These are phyloP conservation scores for Phyllostachys edulis DNA, from an alignment of 176 grass and related monocot species.

Conservation along the genomic window DNA sequence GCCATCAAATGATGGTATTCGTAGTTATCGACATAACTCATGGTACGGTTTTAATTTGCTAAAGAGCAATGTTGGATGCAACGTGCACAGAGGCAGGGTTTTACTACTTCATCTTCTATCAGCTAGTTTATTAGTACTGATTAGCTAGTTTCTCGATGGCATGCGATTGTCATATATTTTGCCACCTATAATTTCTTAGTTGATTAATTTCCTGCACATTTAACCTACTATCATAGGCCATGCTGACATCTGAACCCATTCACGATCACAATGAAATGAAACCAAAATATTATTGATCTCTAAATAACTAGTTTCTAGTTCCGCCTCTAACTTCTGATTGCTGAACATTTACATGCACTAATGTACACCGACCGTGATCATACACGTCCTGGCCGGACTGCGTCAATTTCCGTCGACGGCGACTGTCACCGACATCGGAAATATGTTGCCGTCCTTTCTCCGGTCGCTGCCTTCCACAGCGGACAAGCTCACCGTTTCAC, in stretches of 20 bases:
- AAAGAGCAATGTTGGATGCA: background rate
- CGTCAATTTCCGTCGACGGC: conserved; percentile 53
- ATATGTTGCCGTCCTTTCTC: conserved; percentile 27
- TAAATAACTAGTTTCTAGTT: conserved; percentile 1
- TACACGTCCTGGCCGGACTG: background rate
- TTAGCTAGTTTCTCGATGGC: background rate
- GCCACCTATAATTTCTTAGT: background rate
- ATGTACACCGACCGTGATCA: conserved; percentile 44
- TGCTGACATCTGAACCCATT: background rate
- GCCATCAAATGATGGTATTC: background rate
- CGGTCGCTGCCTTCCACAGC: conserved; percentile 30
- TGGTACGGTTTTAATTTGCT: background rate
- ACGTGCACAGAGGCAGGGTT: background rate
- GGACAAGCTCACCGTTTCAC: conserved; percentile 42
- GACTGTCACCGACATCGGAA: conserved; percentile 43
- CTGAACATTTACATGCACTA: conserved; percentile 44
- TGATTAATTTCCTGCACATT: background rate
- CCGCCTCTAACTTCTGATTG: conserved; percentile 19
- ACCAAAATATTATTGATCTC: background rate
- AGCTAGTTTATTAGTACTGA: background rate
- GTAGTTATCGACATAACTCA: background rate
- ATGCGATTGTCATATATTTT: background rate
- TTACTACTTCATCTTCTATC: background rate
- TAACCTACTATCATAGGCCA: background rate
- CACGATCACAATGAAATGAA: background rate